phyloP scores from a whole-genome alignment of 192 early-diverging fungal species.

The Blastocladiella britannica region DNA sequence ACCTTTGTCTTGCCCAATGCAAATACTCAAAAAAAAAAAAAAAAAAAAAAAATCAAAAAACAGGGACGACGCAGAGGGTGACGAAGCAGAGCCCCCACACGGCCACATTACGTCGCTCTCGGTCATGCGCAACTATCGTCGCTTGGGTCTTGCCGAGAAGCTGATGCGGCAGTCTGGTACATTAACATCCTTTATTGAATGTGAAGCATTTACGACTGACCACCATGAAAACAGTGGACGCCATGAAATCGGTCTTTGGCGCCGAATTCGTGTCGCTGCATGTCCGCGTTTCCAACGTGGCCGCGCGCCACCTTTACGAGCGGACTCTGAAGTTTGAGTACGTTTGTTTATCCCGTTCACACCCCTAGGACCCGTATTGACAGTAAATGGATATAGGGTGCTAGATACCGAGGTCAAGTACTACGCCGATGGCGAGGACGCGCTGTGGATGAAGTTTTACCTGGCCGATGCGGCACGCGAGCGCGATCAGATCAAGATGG shows the following conservation, averaged over 20 bases:
- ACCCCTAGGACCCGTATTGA: no score
- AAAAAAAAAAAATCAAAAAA: no score
- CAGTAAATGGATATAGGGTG: no score
- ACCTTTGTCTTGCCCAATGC: no score
- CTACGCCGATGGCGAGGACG: slow-evolving; percentile 95
- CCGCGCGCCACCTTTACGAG: slow-evolving; percentile 78
- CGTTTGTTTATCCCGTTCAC: slow-evolving; percentile 7
- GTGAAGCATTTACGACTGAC: not conserved
- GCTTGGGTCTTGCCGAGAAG: slow-evolving; percentile 89
- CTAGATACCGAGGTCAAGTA: slow-evolving; percentile 78
- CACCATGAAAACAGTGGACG: slow-evolving; percentile 23
- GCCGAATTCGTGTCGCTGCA: slow-evolving; percentile 82
- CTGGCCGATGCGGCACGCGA: not conserved
- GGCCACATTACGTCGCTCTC: slow-evolving; percentile 95
- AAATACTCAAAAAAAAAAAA: no score
- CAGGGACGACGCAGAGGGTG: slow-evolving; percentile 83
- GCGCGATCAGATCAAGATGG: no score
- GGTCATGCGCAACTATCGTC: slow-evolving; percentile 88
- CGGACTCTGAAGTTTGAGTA: slow-evolving; percentile 79
- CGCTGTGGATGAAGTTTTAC: slow-evolving; percentile 45
- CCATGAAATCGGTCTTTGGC: slow-evolving; percentile 74
- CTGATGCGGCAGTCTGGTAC: slow-evolving; percentile 81
- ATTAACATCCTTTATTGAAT: slow-evolving; percentile 6
- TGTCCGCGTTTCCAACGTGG: slow-evolving; percentile 80
- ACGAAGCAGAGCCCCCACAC: slow-evolving; percentile 38